phyloP scores from a whole-genome alignment of 768 basidiomycete species.

The Mycena leptocephala region DNA sequence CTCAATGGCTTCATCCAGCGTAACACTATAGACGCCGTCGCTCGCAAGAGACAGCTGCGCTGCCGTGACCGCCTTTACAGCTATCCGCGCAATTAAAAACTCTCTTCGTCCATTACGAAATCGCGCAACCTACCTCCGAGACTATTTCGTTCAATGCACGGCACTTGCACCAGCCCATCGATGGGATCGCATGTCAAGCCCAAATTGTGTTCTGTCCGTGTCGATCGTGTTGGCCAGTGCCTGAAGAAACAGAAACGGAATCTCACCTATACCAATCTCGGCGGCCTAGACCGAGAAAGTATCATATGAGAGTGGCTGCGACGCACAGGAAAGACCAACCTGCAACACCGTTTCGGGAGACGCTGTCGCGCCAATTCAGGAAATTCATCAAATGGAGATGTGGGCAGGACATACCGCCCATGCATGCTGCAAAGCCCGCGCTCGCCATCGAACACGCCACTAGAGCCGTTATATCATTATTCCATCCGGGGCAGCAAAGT shows the following conservation, averaged over 20 bases:
- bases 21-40: conserved; percentile 89
- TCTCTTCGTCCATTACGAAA: background rate
- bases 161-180: conserved; percentile 84
- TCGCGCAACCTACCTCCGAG: conserved; percentile 73
- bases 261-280: conserved; percentile 90
- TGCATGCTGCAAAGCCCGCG: conserved; percentile 94
- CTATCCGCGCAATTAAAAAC: conserved; percentile 53
- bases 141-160: conserved; percentile 94
- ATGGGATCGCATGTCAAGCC: conserved; percentile 81
- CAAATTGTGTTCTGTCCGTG: conserved; percentile 80
- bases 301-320: conserved; percentile 26
- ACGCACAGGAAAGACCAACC: conserved; percentile 51
- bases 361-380: conserved; percentile 56
- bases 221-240: background rate
- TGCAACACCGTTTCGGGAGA: conserved; percentile 88
- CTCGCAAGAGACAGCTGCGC: conserved; percentile 96
- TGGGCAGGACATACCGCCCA: conserved; percentile 78
- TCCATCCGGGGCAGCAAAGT: background rate
- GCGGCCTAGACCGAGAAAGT: conserved; percentile 69
- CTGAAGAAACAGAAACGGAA: conserved; percentile 2
- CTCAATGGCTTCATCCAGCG: conserved; percentile 95
- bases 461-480: conserved; percentile 38
- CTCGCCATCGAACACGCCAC: conserved; percentile 98
- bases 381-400: conserved; percentile 37
- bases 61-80: conserved; percentile 94